Evolutionary conservation across 192 early-diverging fungal genomes (phyloP).

Genomic region (Podila epigama): DNA sequence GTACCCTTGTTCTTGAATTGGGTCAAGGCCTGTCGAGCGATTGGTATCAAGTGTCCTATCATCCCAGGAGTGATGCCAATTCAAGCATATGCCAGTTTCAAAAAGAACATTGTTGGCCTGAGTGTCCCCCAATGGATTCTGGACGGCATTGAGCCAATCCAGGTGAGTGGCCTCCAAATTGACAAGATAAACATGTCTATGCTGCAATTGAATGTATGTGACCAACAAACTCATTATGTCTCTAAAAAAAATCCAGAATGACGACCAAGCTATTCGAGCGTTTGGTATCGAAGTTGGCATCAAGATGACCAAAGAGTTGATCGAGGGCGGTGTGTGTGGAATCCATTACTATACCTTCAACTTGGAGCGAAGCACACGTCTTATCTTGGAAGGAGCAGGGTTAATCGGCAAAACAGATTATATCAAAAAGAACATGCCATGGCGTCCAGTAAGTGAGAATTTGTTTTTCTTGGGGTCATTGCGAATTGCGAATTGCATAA

Average conservation of each 20-base stretch:
- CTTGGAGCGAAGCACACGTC: slow-evolving; percentile 85
- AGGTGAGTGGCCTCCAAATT: slow-evolving; percentile 46
- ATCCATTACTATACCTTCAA: slow-evolving; percentile 99
- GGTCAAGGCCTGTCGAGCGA: slow-evolving; percentile 66
- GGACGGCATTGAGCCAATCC: slow-evolving; percentile 83
- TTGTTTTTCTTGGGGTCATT: too few relatives aligned
- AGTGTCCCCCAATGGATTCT: slow-evolving; percentile 76
- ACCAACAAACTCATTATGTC: neutral
- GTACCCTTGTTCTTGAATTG: slow-evolving; percentile 78
- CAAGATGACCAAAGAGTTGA: slow-evolving; percentile 82
- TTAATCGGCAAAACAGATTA: slow-evolving; percentile 69
- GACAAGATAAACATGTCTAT: neutral
- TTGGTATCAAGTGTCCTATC: slow-evolving; percentile 76
- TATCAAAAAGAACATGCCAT: slow-evolving; percentile 52
- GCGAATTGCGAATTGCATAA: too few relatives aligned
- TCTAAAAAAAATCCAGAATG: slow-evolving; percentile 52
- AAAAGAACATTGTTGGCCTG: slow-evolving; percentile 75
- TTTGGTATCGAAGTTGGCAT: slow-evolving; percentile 87
- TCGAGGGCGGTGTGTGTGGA: slow-evolving; percentile 72
- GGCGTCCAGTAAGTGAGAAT: slow-evolving; percentile 46
- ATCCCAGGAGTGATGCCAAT: slow-evolving; percentile 94
- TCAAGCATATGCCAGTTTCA: slow-evolving; percentile 88
- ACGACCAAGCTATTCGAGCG: slow-evolving; percentile 96
- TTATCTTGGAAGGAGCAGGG: slow-evolving; percentile 87
- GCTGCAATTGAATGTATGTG: neutral